Percentiles rank a stretch among this genome's conserved stretches.
Conservation (phyloP, 176 grass and related monocot species). For the Eleusine indica region DNA sequence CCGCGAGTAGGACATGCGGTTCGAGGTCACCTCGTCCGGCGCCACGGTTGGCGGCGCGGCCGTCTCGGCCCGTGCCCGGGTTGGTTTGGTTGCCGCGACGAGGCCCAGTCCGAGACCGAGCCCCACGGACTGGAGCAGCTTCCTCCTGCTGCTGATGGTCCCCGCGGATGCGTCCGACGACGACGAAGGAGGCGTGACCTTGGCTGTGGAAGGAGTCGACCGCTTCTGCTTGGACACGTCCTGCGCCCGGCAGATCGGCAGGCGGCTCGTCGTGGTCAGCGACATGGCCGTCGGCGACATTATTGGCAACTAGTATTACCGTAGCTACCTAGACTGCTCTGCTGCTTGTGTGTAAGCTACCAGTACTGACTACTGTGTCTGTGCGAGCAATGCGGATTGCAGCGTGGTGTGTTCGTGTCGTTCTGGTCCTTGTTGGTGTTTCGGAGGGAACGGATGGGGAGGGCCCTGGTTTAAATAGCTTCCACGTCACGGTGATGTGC, state of each 20-base stretch:
- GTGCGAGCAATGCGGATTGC: neutral
- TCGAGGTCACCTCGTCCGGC: constrained; percentile 56
- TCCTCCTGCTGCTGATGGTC: constrained; percentile 40
- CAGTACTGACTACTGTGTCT: neutral
- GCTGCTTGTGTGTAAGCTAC: neutral
- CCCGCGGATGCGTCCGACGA: neutral
- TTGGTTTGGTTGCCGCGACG: constrained; percentile 6
- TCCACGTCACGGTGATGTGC: neutral
- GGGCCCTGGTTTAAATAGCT: constrained; percentile 42
- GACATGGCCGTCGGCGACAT: constrained; percentile 56
- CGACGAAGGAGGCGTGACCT: neutral
- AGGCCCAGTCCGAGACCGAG: constrained; percentile 54
- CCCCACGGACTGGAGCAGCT: constrained; percentile 50
- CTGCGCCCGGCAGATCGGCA: constrained; percentile 55
- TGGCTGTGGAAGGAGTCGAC: neutral
- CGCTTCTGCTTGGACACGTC: constrained; percentile 48
- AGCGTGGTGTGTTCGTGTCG: neutral
- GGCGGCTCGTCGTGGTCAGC: constrained; percentile 45
- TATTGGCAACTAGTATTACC: constrained; percentile 18
- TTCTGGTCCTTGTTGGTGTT: neutral
- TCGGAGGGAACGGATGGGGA: constrained; percentile 20
- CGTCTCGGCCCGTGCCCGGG: constrained; percentile 40
- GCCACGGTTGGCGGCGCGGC: neutral
- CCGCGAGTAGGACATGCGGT: constrained; percentile 68
- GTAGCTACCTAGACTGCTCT: neutral